phyloP scores from a whole-genome alignment of 2,329 filamentous ascomycete genomes.

The Exutisphaerella laricina region DNA sequence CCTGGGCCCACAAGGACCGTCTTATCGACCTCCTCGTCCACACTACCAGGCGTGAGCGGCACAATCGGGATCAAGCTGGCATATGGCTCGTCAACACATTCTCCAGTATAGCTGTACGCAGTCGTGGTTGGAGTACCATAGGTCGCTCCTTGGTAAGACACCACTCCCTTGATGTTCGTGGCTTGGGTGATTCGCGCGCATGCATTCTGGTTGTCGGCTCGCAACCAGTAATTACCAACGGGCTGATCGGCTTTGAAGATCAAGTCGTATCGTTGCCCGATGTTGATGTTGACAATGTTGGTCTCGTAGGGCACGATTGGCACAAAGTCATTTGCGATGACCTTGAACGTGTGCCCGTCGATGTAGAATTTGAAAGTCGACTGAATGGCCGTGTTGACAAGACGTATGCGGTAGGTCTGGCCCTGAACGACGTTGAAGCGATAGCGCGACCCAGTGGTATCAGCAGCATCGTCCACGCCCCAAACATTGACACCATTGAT shows the following conservation, averaged over 20 bases:
- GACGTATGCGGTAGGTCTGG: too few relatives aligned
- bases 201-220: slow-evolving; percentile 36
- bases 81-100: not conserved
- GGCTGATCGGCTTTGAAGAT: slow-evolving; percentile 34
- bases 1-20: slow-evolving; percentile 1
- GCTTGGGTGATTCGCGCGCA: slow-evolving; percentile 36
- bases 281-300: slow-evolving; percentile 24
- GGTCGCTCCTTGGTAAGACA: slow-evolving; percentile 34
- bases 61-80: not conserved
- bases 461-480: too few relatives aligned
- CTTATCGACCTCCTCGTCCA: not conserved
- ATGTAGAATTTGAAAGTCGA: too few relatives aligned
- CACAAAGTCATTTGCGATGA: slow-evolving; percentile 33
- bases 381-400: too few relatives aligned
- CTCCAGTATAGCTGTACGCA: slow-evolving; percentile 9
- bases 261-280: slow-evolving; percentile 36
- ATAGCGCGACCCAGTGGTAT: too few relatives aligned
- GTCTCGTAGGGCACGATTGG: slow-evolving; percentile 26
- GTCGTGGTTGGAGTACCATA: slow-evolving; percentile 29
- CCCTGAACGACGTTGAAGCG: too few relatives aligned
- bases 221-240: slow-evolving; percentile 29
- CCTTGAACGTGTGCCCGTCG: too few relatives aligned
- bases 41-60: not conserved
- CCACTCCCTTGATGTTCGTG: slow-evolving; percentile 29
- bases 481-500: too few relatives aligned